phyloP scores from a whole-genome alignment of 306 rosid genomes.

The Vigna reflexopilosa region DNA sequence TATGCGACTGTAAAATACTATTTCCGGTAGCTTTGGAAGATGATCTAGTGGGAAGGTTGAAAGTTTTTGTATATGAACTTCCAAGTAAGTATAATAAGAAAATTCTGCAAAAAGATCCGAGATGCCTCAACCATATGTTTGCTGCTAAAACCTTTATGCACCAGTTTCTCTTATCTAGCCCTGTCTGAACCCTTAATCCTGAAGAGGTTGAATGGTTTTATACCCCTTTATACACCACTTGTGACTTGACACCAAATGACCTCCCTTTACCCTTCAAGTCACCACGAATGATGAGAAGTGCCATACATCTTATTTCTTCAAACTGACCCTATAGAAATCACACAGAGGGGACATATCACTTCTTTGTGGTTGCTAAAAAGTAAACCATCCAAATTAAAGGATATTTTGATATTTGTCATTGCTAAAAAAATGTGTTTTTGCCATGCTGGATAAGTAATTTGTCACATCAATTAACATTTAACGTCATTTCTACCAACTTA shows the following conservation, averaged over 20 bases:
- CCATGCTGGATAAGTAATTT: too few species aligned
- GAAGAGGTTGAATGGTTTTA: conserved; percentile 99
- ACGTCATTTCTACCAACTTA: too few species aligned
- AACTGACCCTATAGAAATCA: too few species aligned
- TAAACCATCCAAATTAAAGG: too few species aligned
- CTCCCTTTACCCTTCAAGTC: conserved; percentile 90
- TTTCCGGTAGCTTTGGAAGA: conserved; percentile 59
- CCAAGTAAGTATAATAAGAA: conserved; percentile 97
- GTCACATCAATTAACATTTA: too few species aligned
- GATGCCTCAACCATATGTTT: conserved; percentile 97
- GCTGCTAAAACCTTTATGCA: conserved; percentile 98
- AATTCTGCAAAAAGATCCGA: conserved; percentile 88
- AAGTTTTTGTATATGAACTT: conserved; percentile 96
- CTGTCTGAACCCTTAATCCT: conserved; percentile 94
- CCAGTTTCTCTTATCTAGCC: conserved; percentile 87
- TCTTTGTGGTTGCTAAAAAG: too few species aligned
- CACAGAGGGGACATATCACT: too few species aligned
- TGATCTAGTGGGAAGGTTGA: conserved; percentile 97
- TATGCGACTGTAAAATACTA: too few species aligned
- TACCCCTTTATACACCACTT: conserved; percentile 92
- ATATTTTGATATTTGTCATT: too few species aligned
- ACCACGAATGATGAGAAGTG: too few species aligned
- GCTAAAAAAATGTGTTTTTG: too few species aligned
- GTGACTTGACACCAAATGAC: conserved; percentile 95
- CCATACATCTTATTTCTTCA: too few species aligned